Conservation (phyloP, 176 grass and related monocot genomes). For the Aegilops umbellulata region DNA sequence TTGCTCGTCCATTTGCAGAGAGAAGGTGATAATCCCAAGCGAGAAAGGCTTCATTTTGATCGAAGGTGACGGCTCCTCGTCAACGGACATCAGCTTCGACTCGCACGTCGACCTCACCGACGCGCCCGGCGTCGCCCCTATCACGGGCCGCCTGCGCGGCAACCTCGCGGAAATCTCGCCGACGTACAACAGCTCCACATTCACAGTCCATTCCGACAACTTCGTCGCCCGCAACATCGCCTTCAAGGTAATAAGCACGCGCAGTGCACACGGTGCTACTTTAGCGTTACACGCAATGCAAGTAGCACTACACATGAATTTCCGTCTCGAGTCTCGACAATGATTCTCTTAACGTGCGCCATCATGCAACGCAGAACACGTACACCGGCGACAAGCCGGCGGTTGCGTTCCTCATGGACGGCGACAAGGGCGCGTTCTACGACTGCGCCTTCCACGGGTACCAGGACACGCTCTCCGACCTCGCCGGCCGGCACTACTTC, state of each 20-base stretch:
- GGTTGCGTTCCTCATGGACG: conserved; percentile 47
- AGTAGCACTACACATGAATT: no score
- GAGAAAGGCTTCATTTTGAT: not conserved
- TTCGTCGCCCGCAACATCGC: not conserved
- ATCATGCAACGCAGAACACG: not conserved
- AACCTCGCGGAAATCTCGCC: not conserved
- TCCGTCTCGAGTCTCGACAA: no score
- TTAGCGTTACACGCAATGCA: no score
- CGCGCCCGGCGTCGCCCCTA: not conserved
- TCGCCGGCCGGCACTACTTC: conserved; percentile 61
- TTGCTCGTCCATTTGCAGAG: not conserved
- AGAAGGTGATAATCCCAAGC: not conserved
- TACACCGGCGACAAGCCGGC: not conserved
- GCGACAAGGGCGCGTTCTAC: conserved; percentile 36
- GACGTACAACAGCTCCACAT: not conserved
- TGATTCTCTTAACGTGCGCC: no score
- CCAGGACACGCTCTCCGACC: conserved; percentile 60
- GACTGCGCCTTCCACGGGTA: conserved; percentile 50
- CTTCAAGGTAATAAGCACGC: not conserved
- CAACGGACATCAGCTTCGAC: not conserved
- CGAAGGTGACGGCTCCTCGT: not conserved
- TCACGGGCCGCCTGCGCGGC: not conserved
- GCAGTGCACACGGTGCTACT: no score
- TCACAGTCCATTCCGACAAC: not conserved
- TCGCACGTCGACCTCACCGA: not conserved